Evolutionary conservation across 495 filamentous ascomycete genomes (phyloP).

Genomic region (Wilcoxina mikolae): DNA sequence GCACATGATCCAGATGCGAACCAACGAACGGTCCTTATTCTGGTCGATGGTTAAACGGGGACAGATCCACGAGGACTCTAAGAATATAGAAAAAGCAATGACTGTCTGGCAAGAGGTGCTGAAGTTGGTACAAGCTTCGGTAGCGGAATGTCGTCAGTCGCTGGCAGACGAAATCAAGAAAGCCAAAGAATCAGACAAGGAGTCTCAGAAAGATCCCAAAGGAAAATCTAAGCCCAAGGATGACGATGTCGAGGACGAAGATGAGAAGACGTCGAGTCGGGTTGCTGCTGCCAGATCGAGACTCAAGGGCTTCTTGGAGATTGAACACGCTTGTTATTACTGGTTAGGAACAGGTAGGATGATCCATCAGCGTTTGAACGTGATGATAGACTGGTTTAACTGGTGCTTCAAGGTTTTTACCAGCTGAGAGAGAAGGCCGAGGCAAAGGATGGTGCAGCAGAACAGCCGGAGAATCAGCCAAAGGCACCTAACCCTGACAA

Average conservation of each 20-base stretch:
- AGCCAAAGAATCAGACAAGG: neutral
- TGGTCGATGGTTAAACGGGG: constrained; percentile 48
- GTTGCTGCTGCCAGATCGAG: constrained; percentile 38
- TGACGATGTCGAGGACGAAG: constrained; percentile 33
- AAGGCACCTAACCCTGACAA: too few relatives aligned
- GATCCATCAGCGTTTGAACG: neutral
- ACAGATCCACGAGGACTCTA: constrained; percentile 37
- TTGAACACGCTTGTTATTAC: constrained; percentile 70
- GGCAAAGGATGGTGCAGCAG: constrained; percentile 53
- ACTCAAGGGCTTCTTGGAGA: constrained; percentile 56
- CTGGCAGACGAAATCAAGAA: constrained; percentile 39
- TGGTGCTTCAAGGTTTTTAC: too few relatives aligned
- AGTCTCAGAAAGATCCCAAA: constrained; percentile 11
- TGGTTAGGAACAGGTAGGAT: constrained; percentile 51
- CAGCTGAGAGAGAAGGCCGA: constrained; percentile 60
- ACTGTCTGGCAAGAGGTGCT: constrained; percentile 50
- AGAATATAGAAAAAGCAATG: constrained; percentile 42
- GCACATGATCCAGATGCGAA: constrained; percentile 45
- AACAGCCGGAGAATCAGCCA: neutral
- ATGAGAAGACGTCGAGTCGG: constrained; percentile 20
- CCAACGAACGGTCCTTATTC: constrained; percentile 52
- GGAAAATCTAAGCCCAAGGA: constrained; percentile 16
- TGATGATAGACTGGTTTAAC: neutral
- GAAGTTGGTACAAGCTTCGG: constrained; percentile 39
- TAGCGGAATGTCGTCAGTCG: constrained; percentile 49